These are phyloP conservation scores for Dalbergia cultrata DNA, from an alignment of 306 rosid species.

Conservation along the genomic window DNA sequence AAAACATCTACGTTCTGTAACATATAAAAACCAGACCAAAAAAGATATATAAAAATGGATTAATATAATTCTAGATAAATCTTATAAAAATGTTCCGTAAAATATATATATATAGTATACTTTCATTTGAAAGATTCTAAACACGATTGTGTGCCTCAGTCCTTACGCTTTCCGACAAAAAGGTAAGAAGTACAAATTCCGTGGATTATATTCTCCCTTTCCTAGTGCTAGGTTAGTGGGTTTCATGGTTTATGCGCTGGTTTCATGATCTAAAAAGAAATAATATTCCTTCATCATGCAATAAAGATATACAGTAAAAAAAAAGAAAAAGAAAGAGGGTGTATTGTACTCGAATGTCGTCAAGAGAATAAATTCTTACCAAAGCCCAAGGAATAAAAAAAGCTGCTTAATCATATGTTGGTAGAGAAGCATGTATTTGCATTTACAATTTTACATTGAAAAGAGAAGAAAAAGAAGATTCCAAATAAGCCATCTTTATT, in stretches of 20 bases:
- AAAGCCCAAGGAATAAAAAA: neutral
- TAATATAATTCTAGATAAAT: neutral
- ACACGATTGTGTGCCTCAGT: neutral
- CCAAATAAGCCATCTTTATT: neutral
- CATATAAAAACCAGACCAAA: too few relatives aligned
- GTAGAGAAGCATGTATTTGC: slow-evolving; percentile 15
- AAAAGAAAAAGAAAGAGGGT: too few relatives aligned
- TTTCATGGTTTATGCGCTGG: slow-evolving; percentile 46
- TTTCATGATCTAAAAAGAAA: slow-evolving; percentile 37
- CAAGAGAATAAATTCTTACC: slow-evolving; percentile 28
- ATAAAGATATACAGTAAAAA: neutral
- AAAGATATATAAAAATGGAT: neutral
- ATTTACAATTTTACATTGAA: neutral
- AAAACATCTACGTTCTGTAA: too few relatives aligned
- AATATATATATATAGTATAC: neutral
- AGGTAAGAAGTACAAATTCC: slow-evolving; percentile 23
- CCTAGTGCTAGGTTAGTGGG: neutral
- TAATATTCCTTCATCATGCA: slow-evolving; percentile 3
- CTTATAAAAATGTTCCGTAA: neutral
- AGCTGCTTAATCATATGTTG: slow-evolving; percentile 27
- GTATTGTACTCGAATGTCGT: neutral
- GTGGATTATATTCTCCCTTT: slow-evolving; percentile 9
- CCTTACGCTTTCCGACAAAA: slow-evolving; percentile 24
- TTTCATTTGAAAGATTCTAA: neutral
- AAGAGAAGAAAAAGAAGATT: slow-evolving; percentile 19